Conservation (phyloP, 306 rosid species). For the Cicer pinnatifidum region DNA sequence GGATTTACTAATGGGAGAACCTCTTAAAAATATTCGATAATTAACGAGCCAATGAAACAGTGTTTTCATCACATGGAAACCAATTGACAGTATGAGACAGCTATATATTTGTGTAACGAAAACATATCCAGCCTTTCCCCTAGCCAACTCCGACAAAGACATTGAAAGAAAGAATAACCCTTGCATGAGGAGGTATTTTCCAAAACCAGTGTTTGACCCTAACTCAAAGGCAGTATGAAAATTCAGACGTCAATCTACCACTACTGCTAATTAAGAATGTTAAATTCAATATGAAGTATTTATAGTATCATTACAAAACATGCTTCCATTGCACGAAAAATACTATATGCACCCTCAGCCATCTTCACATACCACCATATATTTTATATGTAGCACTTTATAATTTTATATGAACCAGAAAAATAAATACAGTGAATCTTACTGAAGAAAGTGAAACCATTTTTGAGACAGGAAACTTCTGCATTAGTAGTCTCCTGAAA, state of each 20-base stretch:
- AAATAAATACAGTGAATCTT: constrained; percentile 47
- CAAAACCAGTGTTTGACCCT: constrained; percentile 27
- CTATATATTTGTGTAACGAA: constrained; percentile 1
- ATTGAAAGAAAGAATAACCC: constrained; percentile 23
- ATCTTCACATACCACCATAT: constrained; percentile 32
- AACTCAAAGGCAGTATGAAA: constrained; percentile 25
- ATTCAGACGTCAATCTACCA: constrained; percentile 5
- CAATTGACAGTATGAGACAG: constrained; percentile 10
- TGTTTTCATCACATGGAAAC: constrained; percentile 22
- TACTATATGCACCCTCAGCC: constrained; percentile 22
- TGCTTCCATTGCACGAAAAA: constrained; percentile 34
- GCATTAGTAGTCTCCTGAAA: constrained; percentile 78
- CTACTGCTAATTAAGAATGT: neutral
- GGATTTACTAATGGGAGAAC: constrained; percentile 3
- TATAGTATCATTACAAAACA: constrained; percentile 28
- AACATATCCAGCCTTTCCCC: constrained; percentile 34
- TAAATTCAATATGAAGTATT: constrained; percentile 36
- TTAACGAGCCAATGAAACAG: constrained; percentile 10
- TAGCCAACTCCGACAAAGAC: constrained; percentile 20
- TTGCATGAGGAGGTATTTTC: constrained; percentile 23
- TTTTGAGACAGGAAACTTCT: constrained; percentile 84
- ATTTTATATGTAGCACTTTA: constrained; percentile 21
- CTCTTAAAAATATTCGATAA: neutral
- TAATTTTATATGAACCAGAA: constrained; percentile 12
- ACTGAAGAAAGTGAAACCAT: constrained; percentile 77